These are phyloP conservation scores for Nicotiana noctiflora DNA, from an alignment of 257 asterid genomes.

Conservation along the genomic window DNA sequence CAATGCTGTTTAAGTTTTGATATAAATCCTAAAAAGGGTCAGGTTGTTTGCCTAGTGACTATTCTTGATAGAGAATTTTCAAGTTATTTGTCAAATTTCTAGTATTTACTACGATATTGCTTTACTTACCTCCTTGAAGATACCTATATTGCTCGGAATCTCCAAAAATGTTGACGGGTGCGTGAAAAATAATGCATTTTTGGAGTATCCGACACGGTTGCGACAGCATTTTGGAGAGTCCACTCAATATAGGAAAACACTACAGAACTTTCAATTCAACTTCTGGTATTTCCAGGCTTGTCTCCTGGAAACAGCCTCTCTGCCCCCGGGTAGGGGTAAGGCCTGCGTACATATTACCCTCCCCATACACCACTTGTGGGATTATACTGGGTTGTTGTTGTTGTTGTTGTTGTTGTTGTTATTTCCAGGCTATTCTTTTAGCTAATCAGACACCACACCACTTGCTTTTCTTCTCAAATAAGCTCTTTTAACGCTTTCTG, in stretches of 20 bases:
- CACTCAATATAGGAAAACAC: too few relatives aligned
- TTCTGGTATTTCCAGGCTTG: not conserved
- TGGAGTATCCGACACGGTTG: too few relatives aligned
- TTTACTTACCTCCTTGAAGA: not conserved
- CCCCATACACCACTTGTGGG: too few relatives aligned
- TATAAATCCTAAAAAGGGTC: not conserved
- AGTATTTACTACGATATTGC: not conserved
- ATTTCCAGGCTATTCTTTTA: not conserved
- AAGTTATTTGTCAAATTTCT: not conserved
- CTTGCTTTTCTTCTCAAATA: not conserved
- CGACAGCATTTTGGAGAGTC: too few relatives aligned
- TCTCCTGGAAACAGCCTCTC: too few relatives aligned
- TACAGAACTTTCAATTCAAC: not conserved
- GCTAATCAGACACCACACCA: not conserved
- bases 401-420: too few relatives aligned
- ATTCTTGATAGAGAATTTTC: not conserved
- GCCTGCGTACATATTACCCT: too few relatives aligned
- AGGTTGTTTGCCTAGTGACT: not conserved
- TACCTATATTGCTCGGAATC: too few relatives aligned
- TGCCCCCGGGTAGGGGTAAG: too few relatives aligned
- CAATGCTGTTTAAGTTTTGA: not conserved
- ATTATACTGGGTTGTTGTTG: too few relatives aligned
- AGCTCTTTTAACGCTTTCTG: not conserved
- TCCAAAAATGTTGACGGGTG: too few relatives aligned
- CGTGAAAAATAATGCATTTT: too few relatives aligned